Evolutionary conservation across 768 basidiomycete genomes (phyloP).

Genomic region (Tylopilus subfusipes): DNA sequence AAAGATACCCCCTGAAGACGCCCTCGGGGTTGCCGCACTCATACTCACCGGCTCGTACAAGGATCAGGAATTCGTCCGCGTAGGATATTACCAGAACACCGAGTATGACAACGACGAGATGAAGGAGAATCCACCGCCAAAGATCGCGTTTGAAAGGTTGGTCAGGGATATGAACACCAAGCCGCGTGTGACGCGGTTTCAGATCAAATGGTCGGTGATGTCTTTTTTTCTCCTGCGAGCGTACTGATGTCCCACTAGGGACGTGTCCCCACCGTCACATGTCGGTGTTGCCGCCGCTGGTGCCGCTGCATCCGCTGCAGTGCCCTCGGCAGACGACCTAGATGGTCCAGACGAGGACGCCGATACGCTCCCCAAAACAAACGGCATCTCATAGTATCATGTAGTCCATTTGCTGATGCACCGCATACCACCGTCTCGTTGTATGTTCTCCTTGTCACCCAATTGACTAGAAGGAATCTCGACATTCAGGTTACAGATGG

Average conservation of each 20-base stretch:
- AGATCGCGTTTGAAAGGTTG: constrained; percentile 72
- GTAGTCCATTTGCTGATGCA: constrained; percentile 8
- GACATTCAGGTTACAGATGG: constrained; percentile 11
- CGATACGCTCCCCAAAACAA: constrained; percentile 19
- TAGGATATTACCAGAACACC: constrained; percentile 99
- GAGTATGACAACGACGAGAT: constrained; percentile 96
- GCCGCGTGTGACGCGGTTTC: constrained; percentile 89
- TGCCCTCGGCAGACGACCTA: constrained; percentile 69
- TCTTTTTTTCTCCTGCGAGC: neutral
- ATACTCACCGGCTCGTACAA: constrained; percentile 95
- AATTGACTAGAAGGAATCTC: constrained; percentile 4
- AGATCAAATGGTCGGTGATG: constrained; percentile 73
- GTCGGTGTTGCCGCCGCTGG: constrained; percentile 44
- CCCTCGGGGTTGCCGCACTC: constrained; percentile 93
- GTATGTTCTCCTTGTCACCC: constrained; percentile 3
- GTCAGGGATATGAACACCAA: constrained; percentile 88
- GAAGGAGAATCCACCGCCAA: constrained; percentile 66
- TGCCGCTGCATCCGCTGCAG: constrained; percentile 67
- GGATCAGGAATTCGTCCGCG: constrained; percentile 98
- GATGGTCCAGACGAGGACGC: constrained; percentile 39
- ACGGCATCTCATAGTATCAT: constrained; percentile 21
- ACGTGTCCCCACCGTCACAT: constrained; percentile 52
- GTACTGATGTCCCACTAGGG: constrained; percentile 42
- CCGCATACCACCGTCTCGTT: constrained; percentile 12
- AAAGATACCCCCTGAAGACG: constrained; percentile 84